Evolutionary conservation across 768 basidiomycete species (phyloP), one percentile per base, ranked within the genome.

Genomic region (Pleurotus salmoneostramineus): DNA sequence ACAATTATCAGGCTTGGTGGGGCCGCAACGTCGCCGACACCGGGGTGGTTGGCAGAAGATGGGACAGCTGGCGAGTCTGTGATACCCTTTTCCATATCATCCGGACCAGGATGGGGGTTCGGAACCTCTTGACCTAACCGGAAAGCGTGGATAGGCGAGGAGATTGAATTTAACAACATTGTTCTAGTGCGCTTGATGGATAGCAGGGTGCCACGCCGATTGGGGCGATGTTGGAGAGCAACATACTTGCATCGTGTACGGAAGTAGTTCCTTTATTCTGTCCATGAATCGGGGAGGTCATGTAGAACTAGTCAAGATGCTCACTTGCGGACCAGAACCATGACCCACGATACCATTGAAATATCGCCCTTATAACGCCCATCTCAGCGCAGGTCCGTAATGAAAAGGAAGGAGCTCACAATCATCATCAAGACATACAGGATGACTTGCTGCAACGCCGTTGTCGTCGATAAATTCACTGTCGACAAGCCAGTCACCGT

Each of bases 271-370:
- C 79, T 81, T 48, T 11, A 27, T 27, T 27, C 21, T 27, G 21
- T 27, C 21, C 21, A 27, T 27, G 21, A 27, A 27, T 27, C 21
- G 21, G 21, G 21, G 21, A 27, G 21, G 21, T 27, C 21, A 27
- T 27, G 21, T 27, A 27, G 21, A 27, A 27, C 21, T 27, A 27
- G 21, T 27, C 21, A 27, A 27, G 21, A 27, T 27, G 21, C 71
- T 52, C 58, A 82, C 80, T 82, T 80, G 56, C 87, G 74, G n/a
- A 85, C 78, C 46, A 85, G 71, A 33, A 88, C 84, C 78, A 87
- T 85, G 43, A 84, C 69, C 82, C 87, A 85, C 2, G 84, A 83
- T 14, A 85, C 81, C 27, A 76, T 71, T 0, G 81, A 79, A 56
- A 78, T 65, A 56, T 78, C 74, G 0, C 81, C 80, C 73, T 82